Percentiles rank a stretch among this genome's conserved stretches.
Evolutionary conservation across 352 stramenopile genomes (phyloP).

Genomic region (Globisporangium cystogenes): DNA sequence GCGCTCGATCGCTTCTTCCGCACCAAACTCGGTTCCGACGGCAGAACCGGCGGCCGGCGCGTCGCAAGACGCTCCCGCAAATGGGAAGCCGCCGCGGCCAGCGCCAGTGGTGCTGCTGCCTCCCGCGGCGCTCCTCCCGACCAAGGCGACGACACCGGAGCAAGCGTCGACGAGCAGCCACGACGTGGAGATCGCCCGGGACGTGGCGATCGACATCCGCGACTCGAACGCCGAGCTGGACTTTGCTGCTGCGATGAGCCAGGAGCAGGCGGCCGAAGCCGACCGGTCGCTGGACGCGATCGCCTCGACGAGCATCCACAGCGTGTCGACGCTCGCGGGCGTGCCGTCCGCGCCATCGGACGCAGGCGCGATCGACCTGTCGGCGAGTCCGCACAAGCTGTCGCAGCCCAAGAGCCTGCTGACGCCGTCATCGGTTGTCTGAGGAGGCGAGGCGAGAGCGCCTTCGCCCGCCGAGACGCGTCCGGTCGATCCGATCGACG

Average conservation of each 20-base stretch:
- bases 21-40: constrained; percentile 11
- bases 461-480: too few relatives aligned
- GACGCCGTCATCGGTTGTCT: constrained; percentile 59
- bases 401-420: constrained; percentile 38
- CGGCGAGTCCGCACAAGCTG: constrained; percentile 32
- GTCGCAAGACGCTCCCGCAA: constrained; percentile 4
- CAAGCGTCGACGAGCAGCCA: background rate
- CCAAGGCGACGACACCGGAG: constrained; percentile 12
- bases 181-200: constrained; percentile 3
- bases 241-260: background rate
- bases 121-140: constrained; percentile 9
- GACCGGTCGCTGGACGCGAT: constrained; percentile 28
- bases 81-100: constrained; percentile 17
- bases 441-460: constrained; percentile 11
- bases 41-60: constrained; percentile 11
- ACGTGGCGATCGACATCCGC: constrained; percentile 32
- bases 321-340: constrained; percentile 36
- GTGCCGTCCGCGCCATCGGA: constrained; percentile 2
- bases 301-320: constrained; percentile 35
- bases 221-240: constrained; percentile 19
- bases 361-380: constrained; percentile 17
- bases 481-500: too few relatives aligned
- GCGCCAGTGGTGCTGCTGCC: constrained; percentile 35
- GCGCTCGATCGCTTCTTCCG: background rate
- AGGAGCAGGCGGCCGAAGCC: constrained; percentile 1